These are phyloP conservation scores for Emydomyces testavorans DNA, from an alignment of 2,329 filamentous ascomycete species.

Conservation along the genomic window DNA sequence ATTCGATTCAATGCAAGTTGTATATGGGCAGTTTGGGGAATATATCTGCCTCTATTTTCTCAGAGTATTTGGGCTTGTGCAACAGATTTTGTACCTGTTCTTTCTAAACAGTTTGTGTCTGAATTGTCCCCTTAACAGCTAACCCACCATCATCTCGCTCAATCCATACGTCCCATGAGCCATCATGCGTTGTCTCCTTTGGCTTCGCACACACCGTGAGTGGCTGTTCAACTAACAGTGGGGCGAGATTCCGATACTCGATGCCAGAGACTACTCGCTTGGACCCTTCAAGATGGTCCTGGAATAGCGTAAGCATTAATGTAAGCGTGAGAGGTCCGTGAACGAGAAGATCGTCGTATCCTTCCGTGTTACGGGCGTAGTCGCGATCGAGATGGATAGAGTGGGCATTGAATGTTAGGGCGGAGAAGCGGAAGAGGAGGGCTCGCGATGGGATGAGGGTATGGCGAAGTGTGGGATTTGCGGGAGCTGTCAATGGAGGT, in stretches of 20 bases:
- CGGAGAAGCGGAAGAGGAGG: conserved; percentile 81
- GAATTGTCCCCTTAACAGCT: conserved; percentile 49
- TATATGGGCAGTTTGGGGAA: too few species aligned
- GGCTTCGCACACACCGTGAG: conserved; percentile 57
- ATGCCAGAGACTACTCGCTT: conserved; percentile 42
- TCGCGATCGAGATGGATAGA: conserved; percentile 70
- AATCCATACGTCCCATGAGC: conserved; percentile 53
- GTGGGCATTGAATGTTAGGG: conserved; percentile 86
- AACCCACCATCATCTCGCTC: conserved; percentile 50
- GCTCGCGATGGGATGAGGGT: conserved; percentile 53
- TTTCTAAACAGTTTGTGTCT: conserved; percentile 12
- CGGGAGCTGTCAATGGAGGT: conserved; percentile 32
- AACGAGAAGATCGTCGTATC: conserved; percentile 63
- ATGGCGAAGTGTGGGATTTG: conserved; percentile 45
- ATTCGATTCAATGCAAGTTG: too few species aligned
- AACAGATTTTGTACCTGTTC: too few species aligned
- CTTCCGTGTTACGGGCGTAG: conserved; percentile 61
- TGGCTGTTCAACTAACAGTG: conserved; percentile 62
- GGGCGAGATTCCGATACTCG: conserved; percentile 69
- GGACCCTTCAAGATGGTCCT: conserved; percentile 39
- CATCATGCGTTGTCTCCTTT: conserved; percentile 32
- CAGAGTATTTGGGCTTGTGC: too few species aligned
- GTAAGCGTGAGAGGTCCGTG: conserved; percentile 76
- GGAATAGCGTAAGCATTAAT: conserved; percentile 60
- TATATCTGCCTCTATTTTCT: too few species aligned